Conservation (phyloP, 306 rosid genomes). For the Vigna radiata region DNA sequence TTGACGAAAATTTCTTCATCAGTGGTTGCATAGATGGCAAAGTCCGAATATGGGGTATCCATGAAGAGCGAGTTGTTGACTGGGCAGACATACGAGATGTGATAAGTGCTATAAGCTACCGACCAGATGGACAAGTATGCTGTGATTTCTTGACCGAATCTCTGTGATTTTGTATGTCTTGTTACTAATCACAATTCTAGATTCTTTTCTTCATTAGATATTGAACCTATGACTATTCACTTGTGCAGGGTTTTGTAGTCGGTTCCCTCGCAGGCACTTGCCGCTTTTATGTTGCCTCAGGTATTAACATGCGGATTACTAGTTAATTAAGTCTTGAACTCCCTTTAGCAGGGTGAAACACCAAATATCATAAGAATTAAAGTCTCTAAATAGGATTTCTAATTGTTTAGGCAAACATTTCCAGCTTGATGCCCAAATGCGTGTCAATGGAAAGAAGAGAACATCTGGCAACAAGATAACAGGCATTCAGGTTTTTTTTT, state of each 20-base stretch:
- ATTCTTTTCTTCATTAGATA: constrained; percentile 12
- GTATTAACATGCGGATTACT: constrained; percentile 48
- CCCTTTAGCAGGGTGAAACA: background rate
- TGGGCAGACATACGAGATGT: constrained; percentile 83
- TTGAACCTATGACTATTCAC: constrained; percentile 31
- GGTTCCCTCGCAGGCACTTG: constrained; percentile 83
- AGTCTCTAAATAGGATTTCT: constrained; percentile 47
- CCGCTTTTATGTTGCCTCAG: constrained; percentile 72
- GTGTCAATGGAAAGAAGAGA: constrained; percentile 62
- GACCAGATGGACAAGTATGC: constrained; percentile 82
- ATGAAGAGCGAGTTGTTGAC: constrained; percentile 80
- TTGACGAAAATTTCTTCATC: constrained; percentile 73
- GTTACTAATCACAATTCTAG: background rate
- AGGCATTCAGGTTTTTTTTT: constrained; percentile 96
- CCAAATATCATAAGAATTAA: background rate
- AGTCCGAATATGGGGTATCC: constrained; percentile 84
- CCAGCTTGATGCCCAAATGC: constrained; percentile 59
- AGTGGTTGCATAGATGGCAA: constrained; percentile 95
- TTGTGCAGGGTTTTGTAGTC: constrained; percentile 75
- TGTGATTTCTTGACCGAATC: constrained; percentile 26
- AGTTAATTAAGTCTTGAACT: constrained; percentile 6
- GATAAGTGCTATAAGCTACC: constrained; percentile 81
- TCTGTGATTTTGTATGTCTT: constrained; percentile 5
- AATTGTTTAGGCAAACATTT: constrained; percentile 63
- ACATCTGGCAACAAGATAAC: constrained; percentile 76